Conservation (phyloP, 768 basidiomycete genomes). For the Auricularia sp. region DNA sequence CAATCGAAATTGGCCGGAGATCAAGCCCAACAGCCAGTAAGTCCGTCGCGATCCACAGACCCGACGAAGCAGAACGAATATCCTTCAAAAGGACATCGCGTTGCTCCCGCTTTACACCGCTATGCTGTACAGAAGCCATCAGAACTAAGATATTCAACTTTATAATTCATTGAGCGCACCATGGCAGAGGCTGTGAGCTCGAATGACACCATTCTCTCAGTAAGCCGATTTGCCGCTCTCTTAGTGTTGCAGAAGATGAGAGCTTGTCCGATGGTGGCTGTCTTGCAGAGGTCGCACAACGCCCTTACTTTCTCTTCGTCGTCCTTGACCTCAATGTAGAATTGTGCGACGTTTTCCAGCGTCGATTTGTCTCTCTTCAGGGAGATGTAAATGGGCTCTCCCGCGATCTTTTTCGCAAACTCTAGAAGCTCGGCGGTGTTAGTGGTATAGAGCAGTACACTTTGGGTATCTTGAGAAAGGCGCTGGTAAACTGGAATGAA, state of each 20-base stretch:
- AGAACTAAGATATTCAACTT: not conserved
- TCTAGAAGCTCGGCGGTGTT: constrained; percentile 96
- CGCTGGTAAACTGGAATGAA: constrained; percentile 99
- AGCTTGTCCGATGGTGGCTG: constrained; percentile 96
- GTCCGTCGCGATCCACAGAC: constrained; percentile 97
- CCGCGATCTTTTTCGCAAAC: constrained; percentile 99
- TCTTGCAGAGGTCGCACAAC: constrained; percentile 96
- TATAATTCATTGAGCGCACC: no score
- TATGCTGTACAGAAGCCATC: constrained; percentile 61
- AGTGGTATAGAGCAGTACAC: constrained; percentile 92
- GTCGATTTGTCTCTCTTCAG: constrained; percentile 98
- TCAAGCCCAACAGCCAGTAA: constrained; percentile 96
- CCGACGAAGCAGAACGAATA: constrained; percentile 96
- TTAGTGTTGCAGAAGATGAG: constrained; percentile 99
- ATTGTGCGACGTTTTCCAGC: constrained; percentile 98
- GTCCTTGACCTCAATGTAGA: constrained; percentile 98
- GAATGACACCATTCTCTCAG: constrained; percentile 90
- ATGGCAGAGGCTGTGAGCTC: constrained; percentile 98
- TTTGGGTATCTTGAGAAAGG: constrained; percentile 92
- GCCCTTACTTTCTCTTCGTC: constrained; percentile 99
- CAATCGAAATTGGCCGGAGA: constrained; percentile 92
- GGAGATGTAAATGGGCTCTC: constrained; percentile 89
- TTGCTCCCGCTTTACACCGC: constrained; percentile 97
- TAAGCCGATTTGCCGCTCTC: constrained; percentile 98
- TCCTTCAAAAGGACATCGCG: constrained; percentile 98